A percentile compares a stretch with the other conserved stretches of the same genome.
phyloP scores from a whole-genome alignment of 139 green algal species.

The Prasinococcaceae sp. region DNA sequence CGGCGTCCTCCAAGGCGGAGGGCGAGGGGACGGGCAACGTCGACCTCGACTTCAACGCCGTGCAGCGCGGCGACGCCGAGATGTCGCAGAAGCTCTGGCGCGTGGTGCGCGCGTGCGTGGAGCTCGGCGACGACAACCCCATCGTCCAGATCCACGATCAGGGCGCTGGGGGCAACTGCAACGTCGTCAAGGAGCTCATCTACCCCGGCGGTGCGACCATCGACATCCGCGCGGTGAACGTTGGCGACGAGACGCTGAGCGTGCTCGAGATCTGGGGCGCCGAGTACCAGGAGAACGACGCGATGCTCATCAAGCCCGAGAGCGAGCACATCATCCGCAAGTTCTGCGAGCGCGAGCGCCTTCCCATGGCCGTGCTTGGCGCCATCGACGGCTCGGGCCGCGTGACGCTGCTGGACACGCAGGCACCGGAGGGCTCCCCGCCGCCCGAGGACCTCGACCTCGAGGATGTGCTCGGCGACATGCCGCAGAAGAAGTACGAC shows the following conservation, averaged over 20 bases:
- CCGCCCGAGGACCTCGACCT: constrained; percentile 85
- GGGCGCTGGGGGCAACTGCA: constrained; percentile 96
- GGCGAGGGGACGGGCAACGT: constrained; percentile 54
- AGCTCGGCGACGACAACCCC: constrained; percentile 83
- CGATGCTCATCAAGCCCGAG: constrained; percentile 70
- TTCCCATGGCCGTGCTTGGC: constrained; percentile 61
- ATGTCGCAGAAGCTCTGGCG: constrained; percentile 96
- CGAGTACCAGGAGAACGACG: constrained; percentile 95
- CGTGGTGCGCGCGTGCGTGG: constrained; percentile 90
- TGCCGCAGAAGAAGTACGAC: constrained; percentile 91
- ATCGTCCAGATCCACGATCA: constrained; percentile 82
- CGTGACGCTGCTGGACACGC: constrained; percentile 65
- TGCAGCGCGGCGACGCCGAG: constrained; percentile 94
- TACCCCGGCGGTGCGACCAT: constrained; percentile 89
- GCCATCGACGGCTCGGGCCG: constrained; percentile 73
- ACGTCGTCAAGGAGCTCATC: constrained; percentile 99
- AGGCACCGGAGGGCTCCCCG: constrained; percentile 21
- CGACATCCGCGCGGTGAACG: constrained; percentile 63
- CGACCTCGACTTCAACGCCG: constrained; percentile 97
- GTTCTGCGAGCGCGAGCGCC: constrained; percentile 77
- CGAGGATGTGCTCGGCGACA: constrained; percentile 91
- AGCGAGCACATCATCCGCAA: constrained; percentile 48
- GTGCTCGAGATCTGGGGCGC: constrained; percentile 99
- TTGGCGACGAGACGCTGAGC: constrained; percentile 90
- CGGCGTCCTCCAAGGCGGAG: constrained; percentile 66